Conservation (phyloP, 306 rosid genomes). For the Dryas drummondii region DNA sequence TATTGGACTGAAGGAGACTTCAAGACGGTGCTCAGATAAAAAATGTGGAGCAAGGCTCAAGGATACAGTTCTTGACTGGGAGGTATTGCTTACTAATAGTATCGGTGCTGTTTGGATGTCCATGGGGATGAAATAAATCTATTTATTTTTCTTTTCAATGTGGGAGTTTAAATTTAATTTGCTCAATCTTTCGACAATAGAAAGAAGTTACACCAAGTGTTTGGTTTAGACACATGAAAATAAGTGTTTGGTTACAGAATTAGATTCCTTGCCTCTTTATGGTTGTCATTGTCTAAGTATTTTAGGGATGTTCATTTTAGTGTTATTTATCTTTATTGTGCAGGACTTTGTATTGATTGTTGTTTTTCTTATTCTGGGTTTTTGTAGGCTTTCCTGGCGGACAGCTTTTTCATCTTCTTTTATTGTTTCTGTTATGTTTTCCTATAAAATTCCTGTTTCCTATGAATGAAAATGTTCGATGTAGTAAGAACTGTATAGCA, state of each 20-base stretch:
- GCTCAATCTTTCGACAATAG: background rate
- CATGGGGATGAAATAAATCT: background rate
- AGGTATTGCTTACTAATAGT: conserved; percentile 49
- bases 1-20: conserved; percentile 91
- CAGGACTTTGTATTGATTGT: background rate
- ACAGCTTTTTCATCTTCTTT: background rate
- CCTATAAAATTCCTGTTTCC: background rate
- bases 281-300: background rate
- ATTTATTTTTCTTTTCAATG: background rate
- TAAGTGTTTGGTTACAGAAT: background rate
- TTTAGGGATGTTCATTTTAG: background rate
- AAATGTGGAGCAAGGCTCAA: conserved; percentile 73
- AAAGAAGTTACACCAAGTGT: background rate
- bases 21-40: conserved; percentile 68
- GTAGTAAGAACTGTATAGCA: no score
- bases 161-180: background rate
- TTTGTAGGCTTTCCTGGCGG: background rate
- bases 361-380: background rate
- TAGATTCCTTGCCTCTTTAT: background rate
- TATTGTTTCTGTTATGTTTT: background rate
- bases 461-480: background rate
- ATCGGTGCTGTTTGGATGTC: conserved; percentile 18
- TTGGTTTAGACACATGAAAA: background rate
- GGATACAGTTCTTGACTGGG: conserved; percentile 99
- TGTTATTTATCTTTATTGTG: background rate